Evolutionary conservation across 2,329 filamentous ascomycete species (phyloP), one percentile per base, ranked within the genome.

Genomic region (Penicillium fuscoglaucum): DNA sequence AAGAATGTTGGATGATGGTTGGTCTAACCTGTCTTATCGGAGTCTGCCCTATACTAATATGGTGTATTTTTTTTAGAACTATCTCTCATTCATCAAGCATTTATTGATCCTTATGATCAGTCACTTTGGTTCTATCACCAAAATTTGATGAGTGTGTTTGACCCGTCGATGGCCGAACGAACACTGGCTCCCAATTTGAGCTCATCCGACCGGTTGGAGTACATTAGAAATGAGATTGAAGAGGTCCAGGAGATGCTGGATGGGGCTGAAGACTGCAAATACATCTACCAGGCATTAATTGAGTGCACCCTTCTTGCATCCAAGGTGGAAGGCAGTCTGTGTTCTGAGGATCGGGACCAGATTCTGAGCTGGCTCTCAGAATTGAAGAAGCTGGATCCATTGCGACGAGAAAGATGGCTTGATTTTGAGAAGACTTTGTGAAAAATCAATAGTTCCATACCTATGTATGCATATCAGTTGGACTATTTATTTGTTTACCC

Each of bases 41-140:
- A 24, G 28, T 41, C 41, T 49, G 44, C 17, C 9, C 51, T n/a
- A 48, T 21, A 26, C 39, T 59, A 51, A 61, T 52, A 7, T 24
- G 19, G 26, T 24, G 31, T 0, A 4, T 17, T 17, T 39, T 39
- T 49, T 19, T 47, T 57, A 84, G 95, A 99, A 77, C 81, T 98
- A 51, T 81, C 84, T 28, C 79, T 90, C 44, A 87, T 96, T 28
- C 87, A 89, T 55, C 84, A 88, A 57, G 93, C 90, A 0, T 81
- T 98, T 49, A 95, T 92, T 39, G 93, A 96, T 58, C 92, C 93
- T 0, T 92, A 96, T 66, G 93, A 98, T 71, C 93, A 98, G 72
- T 96, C 92, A 19, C 82, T 97, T 6, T 99, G 95, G 93, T 96
- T 96, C 75, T 98, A 99, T 71, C 92, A 98, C 73, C 90, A 95